Base-by-base conservation (phyloP, 805 yeast species). In the Priceomyces melissophilus region DNA sequence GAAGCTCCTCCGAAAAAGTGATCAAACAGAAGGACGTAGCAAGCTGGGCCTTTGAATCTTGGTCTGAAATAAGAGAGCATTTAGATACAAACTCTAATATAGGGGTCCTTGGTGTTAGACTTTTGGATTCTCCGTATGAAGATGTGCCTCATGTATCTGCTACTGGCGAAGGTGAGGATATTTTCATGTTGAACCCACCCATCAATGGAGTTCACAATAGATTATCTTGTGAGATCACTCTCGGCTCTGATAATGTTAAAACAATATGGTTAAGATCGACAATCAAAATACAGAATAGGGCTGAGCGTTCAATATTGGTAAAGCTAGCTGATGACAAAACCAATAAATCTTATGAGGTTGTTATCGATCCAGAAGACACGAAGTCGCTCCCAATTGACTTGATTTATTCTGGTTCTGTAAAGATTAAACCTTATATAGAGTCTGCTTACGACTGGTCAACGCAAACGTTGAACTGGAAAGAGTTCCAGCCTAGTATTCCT, bases 1-100 rank as follows among this genome's bases (percentile, higher is more conserved):
- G 39, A 16, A 40, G 37, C 1, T 38, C 28, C n/a, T 38, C 35
- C 9, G 49, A 60, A 41, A 67, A 73, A 0, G 30, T 52, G 0
- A 55, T 86, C 11, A 60, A 66, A 30, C 70, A 79, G 38, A 76
- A 76, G 1, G 78, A 76, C 4, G 60, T 62, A 3, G 57, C 78
- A 3, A 84, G 87, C 1, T 93, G 98, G 97, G 81, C 89, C 31
- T 95, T 95, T 67, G 96, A 90, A 53, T 96, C 91, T 56, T 93
- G 98, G 97, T 73, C 87, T 46, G 73, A 74, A 25, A 76, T 89
- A 16, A 81, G 99, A 60, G 96, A 91, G 54, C 79, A 81, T 41
- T 65, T 90, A 41, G 82, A 78, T 45, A 77, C 84, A 3, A 84
- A 84, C 41, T 78, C 74, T 32, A 77, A 75, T 13, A 71, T 69